phyloP scores from a whole-genome alignment of 768 basidiomycete species.

The Harrya chromipes region DNA sequence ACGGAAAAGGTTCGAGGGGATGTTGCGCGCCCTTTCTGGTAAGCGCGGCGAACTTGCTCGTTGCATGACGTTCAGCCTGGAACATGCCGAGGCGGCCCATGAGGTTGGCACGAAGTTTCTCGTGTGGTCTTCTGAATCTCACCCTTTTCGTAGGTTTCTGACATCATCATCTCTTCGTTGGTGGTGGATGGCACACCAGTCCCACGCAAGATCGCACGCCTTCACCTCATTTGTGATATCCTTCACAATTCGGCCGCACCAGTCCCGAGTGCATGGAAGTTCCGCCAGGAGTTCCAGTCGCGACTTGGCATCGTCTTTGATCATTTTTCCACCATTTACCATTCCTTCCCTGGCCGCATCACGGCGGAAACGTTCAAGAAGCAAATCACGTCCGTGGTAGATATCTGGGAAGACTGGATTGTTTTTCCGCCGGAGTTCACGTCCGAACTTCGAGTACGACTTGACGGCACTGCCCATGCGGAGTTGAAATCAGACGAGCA shows the following conservation, averaged over 20 bases:
- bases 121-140: neutral
- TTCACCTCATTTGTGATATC: conserved; percentile 96
- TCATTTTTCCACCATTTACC: conserved; percentile 90
- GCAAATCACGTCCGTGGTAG: conserved; percentile 84
- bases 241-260: conserved; percentile 94
- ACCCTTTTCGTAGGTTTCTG: conserved; percentile 60
- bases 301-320: conserved; percentile 93
- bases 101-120: conserved; percentile 52
- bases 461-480: conserved; percentile 56
- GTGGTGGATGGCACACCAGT: conserved; percentile 91
- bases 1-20: conserved; percentile 81
- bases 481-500: conserved; percentile 29
- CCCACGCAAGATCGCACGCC: conserved; percentile 93
- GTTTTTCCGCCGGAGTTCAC: conserved; percentile 91
- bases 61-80: conserved; percentile 96
- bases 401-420: conserved; percentile 99
- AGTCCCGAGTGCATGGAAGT: conserved; percentile 96
- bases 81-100: conserved; percentile 93
- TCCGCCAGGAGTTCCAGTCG: conserved; percentile 89
- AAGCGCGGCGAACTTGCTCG: conserved; percentile 88
- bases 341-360: conserved; percentile 93
- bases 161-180: conserved; percentile 86
- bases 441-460: conserved; percentile 60
- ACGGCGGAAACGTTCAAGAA: conserved; percentile 96
- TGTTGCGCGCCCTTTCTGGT: conserved; percentile 84